Evolutionary conservation across 75 land plant genomes (phyloP), one percentile per base, ranked within the genome.

Genomic region (Pinus tabuliformis): DNA sequence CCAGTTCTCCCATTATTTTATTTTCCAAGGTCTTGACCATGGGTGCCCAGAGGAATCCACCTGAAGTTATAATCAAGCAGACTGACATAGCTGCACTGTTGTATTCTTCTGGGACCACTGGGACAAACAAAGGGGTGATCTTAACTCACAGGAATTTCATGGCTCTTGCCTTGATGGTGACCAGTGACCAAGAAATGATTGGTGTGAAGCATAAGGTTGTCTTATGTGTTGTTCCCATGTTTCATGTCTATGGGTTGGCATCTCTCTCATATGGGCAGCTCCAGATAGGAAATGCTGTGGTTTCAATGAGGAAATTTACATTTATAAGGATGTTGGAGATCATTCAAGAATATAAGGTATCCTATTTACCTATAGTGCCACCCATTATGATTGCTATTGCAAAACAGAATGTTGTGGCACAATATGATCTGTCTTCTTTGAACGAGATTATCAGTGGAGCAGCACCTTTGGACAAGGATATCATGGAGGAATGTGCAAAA

Each of bases 71-170:
- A 1, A 63, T 83, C n/a, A 66, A 59, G 76, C 91, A 90, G 79
- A 68, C 49, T 2, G 95, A 92, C 42, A 73, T 79, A 4, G 95
- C 90, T 14, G 91, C 84, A 42, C 72, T 94, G 1, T 72, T 92
- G 33, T 94, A 88, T 80, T 92, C 97, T 0, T 94, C 97, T 1
- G 97, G 97, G 13, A 94, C 97, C 1, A 94, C 95, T 3, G 95
- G 98, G 73, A 52, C 45, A 11, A 90, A 88, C 78, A 95, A 95
- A 62, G 98, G 98, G 7, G 94, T 89, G 62, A 59, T 92, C 9
- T 74, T 92, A 18, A 92, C 91, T 4, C 95, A 93, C 65, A 39
- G 76, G 63, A 93, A 88, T 64, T 88, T 90, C 81, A 90, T 88
- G 16, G 79, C 85, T 21, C 45, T 85, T 22, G 77, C 86, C 1